Percentiles rank a stretch among this genome's conserved stretches.
phyloP scores from a whole-genome alignment of 441 rosid genomes.

The Francoa sonchifolia region DNA sequence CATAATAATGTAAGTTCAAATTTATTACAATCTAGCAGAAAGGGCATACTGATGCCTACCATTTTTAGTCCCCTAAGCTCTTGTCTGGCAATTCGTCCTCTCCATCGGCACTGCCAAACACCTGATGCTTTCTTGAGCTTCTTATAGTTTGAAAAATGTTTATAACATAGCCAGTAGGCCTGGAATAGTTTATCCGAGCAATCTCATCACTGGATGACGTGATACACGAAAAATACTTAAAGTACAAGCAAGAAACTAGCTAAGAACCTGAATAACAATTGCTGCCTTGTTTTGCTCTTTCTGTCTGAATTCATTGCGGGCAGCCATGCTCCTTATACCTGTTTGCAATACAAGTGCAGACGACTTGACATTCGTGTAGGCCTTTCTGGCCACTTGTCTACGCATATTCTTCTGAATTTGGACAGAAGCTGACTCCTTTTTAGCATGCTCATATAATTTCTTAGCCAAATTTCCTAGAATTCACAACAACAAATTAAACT shows the following conservation, averaged over 20 bases:
- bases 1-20: constrained; percentile 1
- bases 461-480: constrained; percentile 3
- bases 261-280: constrained; percentile 49
- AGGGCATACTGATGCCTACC: constrained; percentile 25
- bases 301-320: constrained; percentile 30
- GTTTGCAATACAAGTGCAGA: constrained; percentile 64
- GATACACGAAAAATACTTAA: constrained; percentile 4
- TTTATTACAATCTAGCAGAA: constrained; percentile 8
- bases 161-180: constrained; percentile 62
- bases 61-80: constrained; percentile 20
- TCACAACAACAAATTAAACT: constrained; percentile 9
- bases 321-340: constrained; percentile 45
- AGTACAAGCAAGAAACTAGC: constrained; percentile 5
- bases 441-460: constrained; percentile 18
- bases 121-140: constrained; percentile 35
- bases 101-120: constrained; percentile 34
- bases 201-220: too few species aligned
- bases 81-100: constrained; percentile 28
- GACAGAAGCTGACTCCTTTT: constrained; percentile 51
- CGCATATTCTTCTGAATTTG: constrained; percentile 72
- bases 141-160: constrained; percentile 38
- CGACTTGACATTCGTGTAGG: constrained; percentile 27
- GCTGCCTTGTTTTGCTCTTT: constrained; percentile 36
- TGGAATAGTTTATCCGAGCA: too few species aligned
- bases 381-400: constrained; percentile 42